Evolutionary conservation across 805 yeast genomes (phyloP), one percentile per base, ranked within the genome.

Genomic region (Schwanniomyces vanrijiae): DNA sequence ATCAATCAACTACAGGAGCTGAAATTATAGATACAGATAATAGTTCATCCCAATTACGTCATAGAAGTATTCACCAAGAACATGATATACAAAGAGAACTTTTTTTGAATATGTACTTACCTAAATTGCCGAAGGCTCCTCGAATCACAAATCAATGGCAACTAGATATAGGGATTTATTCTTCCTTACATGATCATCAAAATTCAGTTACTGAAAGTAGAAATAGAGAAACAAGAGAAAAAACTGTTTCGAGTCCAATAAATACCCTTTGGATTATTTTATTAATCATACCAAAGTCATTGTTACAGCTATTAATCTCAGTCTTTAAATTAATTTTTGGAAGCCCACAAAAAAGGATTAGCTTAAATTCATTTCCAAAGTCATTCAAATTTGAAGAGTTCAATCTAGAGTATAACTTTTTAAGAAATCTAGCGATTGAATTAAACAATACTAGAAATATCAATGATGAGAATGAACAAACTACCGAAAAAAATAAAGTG

Each of bases 281-380:
- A 2, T 61, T 84, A 59, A 50, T 84, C 5, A 62, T 86, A 9
- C 91, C 90, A 10, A 76, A 71, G 46, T 54, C 82, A 1, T 41
- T 81, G 7, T 65, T 80, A 41, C 66, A 69, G 8, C 44, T 80
- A 7, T 55, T 80, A 1, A 57, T 71, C 9, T 72, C 80, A 1
- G 55, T 65, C 3, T 49, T 66, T 39, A 58, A 55, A 37, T 59
- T 54, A 40, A 37, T 69, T 8, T 55, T 65, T 37, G 66, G 68
- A 2, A 40, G 39, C 16, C 37, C 43, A 10, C 24, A 24, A 21
- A 51, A 44, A 39, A 37, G 40, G 38, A 37, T 24, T 29, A 51
- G 46, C 21, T 29, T 54, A 5, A 56, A 60, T 50, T 51, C 52
- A 19, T 55, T 59, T 29, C 66, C 70, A n/a, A 29, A 45, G 5